Percentiles rank a stretch among this genome's conserved stretches.
phyloP scores from a whole-genome alignment of 805 yeast genomes.

The Metschnikowia lachancei region DNA sequence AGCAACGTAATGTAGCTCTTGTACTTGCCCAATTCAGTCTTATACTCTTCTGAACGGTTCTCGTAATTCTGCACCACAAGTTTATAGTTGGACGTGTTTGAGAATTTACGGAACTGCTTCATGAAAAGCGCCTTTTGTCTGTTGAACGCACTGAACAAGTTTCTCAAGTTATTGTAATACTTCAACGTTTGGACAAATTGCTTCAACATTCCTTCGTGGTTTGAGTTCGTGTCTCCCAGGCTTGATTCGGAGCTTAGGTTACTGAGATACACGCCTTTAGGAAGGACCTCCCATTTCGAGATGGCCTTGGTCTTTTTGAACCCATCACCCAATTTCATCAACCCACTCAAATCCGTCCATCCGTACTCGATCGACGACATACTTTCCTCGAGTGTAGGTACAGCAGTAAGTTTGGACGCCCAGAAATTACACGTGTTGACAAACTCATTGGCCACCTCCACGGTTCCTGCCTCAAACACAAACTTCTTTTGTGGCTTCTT shows the following conservation, averaged over 20 bases:
- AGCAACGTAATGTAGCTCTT: constrained; percentile 45
- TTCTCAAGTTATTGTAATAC: constrained; percentile 40
- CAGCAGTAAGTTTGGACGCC: constrained; percentile 82
- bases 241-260: constrained; percentile 28
- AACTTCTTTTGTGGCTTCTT: constrained; percentile 40
- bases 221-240: constrained; percentile 18
- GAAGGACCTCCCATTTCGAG: constrained; percentile 43
- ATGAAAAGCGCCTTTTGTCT: constrained; percentile 30
- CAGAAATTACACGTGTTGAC: constrained; percentile 82
- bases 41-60: constrained; percentile 41
- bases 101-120: constrained; percentile 27
- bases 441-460: constrained; percentile 65
- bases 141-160: constrained; percentile 32
- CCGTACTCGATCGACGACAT: constrained; percentile 81
- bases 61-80: constrained; percentile 40
- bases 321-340: constrained; percentile 26
- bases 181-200: constrained; percentile 42
- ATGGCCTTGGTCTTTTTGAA: constrained; percentile 36
- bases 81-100: constrained; percentile 34
- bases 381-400: constrained; percentile 67
- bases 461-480: constrained; percentile 63
- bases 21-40: constrained; percentile 44
- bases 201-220: constrained; percentile 42
- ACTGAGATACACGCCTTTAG: constrained; percentile 42
- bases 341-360: constrained; percentile 52